Percentiles rank a stretch among this genome's conserved stretches.
Conservation (phyloP, 108 stramenopile species). For the Phaeodactylum tricornutum region DNA sequence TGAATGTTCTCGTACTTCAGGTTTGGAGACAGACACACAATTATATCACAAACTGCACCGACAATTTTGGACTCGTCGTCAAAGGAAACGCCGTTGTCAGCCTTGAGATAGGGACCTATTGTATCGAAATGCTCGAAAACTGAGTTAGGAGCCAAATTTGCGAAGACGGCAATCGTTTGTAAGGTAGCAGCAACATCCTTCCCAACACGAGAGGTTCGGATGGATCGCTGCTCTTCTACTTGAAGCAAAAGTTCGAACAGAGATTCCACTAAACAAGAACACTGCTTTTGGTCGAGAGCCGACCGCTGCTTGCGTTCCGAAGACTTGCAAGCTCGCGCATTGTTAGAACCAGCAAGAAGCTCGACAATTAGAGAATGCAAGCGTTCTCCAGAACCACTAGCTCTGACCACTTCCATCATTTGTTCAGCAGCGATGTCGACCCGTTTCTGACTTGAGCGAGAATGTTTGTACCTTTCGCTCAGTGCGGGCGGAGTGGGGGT, state of each 20-base stretch:
- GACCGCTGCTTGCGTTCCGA: constrained; percentile 44
- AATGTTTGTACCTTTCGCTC: constrained; percentile 4
- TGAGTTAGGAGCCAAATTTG: constrained; percentile 55
- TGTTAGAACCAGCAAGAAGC: constrained; percentile 56
- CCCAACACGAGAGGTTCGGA: constrained; percentile 20
- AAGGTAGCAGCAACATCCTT: constrained; percentile 74
- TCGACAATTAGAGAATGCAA: constrained; percentile 69
- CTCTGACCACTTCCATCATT: constrained; percentile 88
- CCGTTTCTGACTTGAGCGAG: constrained; percentile 11
- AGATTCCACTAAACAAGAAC: constrained; percentile 51
- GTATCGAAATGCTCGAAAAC: constrained; percentile 75
- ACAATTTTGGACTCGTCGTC: constrained; percentile 60
- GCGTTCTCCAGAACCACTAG: constrained; percentile 49
- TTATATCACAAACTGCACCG: constrained; percentile 41
- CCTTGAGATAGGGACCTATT: constrained; percentile 86
- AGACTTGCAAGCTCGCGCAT: constrained; percentile 56
- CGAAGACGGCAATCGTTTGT: constrained; percentile 71
- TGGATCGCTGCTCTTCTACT: constrained; percentile 64
- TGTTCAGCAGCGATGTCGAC: constrained; percentile 59
- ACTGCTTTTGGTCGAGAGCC: constrained; percentile 35
- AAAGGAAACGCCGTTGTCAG: constrained; percentile 64
- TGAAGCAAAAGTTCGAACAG: constrained; percentile 69
- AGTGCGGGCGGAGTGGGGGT: constrained; percentile 6
- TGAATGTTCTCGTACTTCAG: constrained; percentile 35
- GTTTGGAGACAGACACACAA: constrained; percentile 29